phyloP scores from a whole-genome alignment of 192 early-diverging fungal genomes.

The Entrophospora sp. region DNA sequence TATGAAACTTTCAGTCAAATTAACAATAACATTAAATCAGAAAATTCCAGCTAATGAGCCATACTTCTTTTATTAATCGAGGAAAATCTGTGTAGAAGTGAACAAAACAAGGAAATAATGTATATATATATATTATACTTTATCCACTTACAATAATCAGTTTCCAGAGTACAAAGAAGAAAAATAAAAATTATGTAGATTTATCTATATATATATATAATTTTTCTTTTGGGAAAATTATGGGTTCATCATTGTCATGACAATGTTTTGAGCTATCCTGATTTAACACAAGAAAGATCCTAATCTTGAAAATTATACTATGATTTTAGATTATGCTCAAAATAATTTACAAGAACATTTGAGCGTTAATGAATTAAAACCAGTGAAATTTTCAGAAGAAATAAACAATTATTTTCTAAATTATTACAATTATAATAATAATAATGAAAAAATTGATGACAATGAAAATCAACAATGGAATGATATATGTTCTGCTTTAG shows the following conservation, averaged over 20 bases:
- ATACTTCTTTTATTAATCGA: neutral
- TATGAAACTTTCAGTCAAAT: neutral
- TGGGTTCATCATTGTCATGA: neutral
- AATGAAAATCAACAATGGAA: no score
- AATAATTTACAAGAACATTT: no score
- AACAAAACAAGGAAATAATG: neutral
- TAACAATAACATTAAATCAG: neutral
- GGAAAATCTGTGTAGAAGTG: neutral
- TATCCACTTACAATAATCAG: neutral
- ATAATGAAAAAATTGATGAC: no score
- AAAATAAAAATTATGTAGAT: neutral
- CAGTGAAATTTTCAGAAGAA: neutral
- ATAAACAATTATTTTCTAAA: neutral
- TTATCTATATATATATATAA: neutral
- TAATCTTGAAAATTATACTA: no score
- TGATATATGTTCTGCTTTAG: neutral
- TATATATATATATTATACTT: no score
- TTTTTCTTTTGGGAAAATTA: no score
- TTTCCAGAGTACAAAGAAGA: neutral
- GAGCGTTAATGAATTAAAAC: no score
- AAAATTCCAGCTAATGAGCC: neutral
- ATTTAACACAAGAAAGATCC: no score
- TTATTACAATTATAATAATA: neutral
- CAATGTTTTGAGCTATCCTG: no score
- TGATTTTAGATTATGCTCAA: no score